Percentiles rank a stretch among this genome's conserved stretches.
These are phyloP conservation scores for Aspergillus bridgeri DNA, from an alignment of 495 filamentous ascomycete species.

Conservation along the genomic window DNA sequence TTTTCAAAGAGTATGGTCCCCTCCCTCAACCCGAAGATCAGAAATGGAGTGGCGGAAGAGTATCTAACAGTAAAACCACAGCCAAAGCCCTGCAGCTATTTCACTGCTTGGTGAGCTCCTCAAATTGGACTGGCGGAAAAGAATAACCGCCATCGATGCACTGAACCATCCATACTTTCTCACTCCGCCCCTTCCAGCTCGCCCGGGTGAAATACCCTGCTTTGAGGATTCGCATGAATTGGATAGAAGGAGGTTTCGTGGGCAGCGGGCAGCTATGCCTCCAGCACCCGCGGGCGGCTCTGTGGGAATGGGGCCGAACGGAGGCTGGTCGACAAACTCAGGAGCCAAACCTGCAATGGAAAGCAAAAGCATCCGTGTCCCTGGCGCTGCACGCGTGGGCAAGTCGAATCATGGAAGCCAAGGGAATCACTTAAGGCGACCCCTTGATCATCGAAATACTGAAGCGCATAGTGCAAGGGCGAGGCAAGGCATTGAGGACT, in stretches of 20 bases:
- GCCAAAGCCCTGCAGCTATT: slow-evolving; percentile 59
- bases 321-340: slow-evolving; percentile 48
- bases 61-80: slow-evolving; percentile 16
- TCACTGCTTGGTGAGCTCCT: slow-evolving; percentile 80
- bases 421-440: slow-evolving; percentile 23
- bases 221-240: slow-evolving; percentile 96
- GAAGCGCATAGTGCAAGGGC: slow-evolving; percentile 9
- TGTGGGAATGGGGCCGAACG: slow-evolving; percentile 70
- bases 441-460: slow-evolving; percentile 17
- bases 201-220: slow-evolving; percentile 74
- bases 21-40: background rate
- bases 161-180: slow-evolving; percentile 90
- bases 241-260: slow-evolving; percentile 82
- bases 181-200: slow-evolving; percentile 70
- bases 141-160: slow-evolving; percentile 93
- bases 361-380: slow-evolving; percentile 33
- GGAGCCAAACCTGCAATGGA: slow-evolving; percentile 28
- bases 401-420: slow-evolving; percentile 25
- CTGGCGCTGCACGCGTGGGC: slow-evolving; percentile 27
- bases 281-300: slow-evolving; percentile 88
- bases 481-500: slow-evolving; percentile 18
- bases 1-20: slow-evolving; percentile 62
- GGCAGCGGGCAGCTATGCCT: slow-evolving; percentile 71
- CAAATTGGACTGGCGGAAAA: slow-evolving; percentile 79
- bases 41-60: background rate